phyloP scores from a whole-genome alignment of 495 filamentous ascomycete species.

The Penicillium malachiteum region DNA sequence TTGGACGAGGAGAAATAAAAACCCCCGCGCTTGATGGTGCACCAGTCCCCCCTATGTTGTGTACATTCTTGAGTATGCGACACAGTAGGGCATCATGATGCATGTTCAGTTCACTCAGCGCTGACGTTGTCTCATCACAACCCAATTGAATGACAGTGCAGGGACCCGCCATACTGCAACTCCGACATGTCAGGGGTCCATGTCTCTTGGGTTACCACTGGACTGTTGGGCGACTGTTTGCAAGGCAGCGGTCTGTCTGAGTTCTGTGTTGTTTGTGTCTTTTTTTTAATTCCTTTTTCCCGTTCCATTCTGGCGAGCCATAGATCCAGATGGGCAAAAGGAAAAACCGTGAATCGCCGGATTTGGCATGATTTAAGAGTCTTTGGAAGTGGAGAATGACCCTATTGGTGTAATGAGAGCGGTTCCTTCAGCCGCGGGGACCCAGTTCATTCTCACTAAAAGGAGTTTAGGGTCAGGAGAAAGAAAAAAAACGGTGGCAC shows the following conservation, averaged over 20 bases:
- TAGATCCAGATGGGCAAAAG: neutral
- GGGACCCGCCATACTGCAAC: neutral
- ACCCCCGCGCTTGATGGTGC: neutral
- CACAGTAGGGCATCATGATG: neutral
- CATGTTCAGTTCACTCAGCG: neutral
- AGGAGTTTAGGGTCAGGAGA: conserved; percentile 4
- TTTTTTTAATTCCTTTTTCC: neutral
- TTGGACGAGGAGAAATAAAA: neutral
- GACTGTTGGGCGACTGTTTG: neutral
- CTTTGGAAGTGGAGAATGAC: neutral
- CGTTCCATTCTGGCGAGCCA: neutral
- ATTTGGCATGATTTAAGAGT: neutral
- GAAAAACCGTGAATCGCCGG: neutral
- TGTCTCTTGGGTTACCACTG: too few relatives aligned
- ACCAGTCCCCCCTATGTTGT: neutral
- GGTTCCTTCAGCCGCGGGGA: conserved; percentile 3
- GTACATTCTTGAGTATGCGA: neutral
- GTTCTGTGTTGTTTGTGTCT: neutral
- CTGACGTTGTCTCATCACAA: neutral
- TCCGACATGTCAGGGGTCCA: neutral
- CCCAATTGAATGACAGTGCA: neutral
- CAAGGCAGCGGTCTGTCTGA: neutral
- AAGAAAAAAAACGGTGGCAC: neutral
- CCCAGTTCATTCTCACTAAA: neutral
- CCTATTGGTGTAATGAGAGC: conserved; percentile 1